Evolutionary conservation across 768 basidiomycete genomes (phyloP), one percentile per base, ranked within the genome.

Genomic region (Trametes maxima): DNA sequence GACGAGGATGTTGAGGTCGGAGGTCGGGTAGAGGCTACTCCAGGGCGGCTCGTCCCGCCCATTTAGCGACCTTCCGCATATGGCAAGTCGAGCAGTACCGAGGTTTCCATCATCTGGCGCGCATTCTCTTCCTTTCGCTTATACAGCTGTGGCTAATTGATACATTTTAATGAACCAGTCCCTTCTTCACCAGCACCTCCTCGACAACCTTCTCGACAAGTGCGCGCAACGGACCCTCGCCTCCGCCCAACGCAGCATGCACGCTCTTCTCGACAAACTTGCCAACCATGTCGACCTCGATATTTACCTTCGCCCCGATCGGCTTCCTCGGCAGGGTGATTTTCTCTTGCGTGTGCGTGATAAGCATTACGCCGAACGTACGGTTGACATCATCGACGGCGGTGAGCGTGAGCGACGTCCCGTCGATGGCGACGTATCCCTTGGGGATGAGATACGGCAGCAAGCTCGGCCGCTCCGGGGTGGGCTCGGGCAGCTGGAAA

Each of bases 261-360:
- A 95, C 90, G 57, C 92, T 89, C 79, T 94, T 94, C 69, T 84
- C 83, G 4, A 95, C 91, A 65, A 92, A 94, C 74, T 96, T 96
- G 16, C 92, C 94, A 19, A 95, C 87, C 85, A 94, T 93, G 72
- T 97, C 94, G 45, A 89, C 94, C 77, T 99, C 97, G 60, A 99
- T 83, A 70, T 99, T 99, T 53, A 98, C 95, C 68, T 82, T 89
- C 48, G 84, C 83, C 0, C 95, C 95, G 1, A 90, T 72, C 2
- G 68, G 65, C 74, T 98, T 99, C 62, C 76, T 81, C 40, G 82
- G 82, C 53, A 99, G 79, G 2, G 92, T 89, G 59, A 98, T 88
- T 75, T 88, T 94, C 68, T 87, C 77, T 71, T 97, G 96, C 12
- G 94, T 95, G 75, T 98, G 95, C 67, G 85, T 85, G 75, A 99